Evolutionary conservation across 768 basidiomycete species (phyloP), one percentile per base, ranked within the genome.

Genomic region (Hygrophoropsis aurantiaca): DNA sequence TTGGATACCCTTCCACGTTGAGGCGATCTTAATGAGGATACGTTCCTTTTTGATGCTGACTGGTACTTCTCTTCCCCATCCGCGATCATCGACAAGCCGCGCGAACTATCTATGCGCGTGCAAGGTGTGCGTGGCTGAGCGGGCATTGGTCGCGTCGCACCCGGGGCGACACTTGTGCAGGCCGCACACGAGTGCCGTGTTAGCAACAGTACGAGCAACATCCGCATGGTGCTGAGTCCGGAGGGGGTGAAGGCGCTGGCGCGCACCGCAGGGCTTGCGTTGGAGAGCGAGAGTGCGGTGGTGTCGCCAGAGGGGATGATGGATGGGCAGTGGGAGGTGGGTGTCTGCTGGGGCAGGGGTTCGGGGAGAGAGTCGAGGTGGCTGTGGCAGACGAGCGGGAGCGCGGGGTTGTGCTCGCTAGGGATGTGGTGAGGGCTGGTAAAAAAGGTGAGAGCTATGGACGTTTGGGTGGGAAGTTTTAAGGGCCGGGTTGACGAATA

Each of bases 1-100:
- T 40, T 53, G 44, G 3, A 64, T 62, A 54, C 57, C 69, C 42
- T 42, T 23, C 1, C 42, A 50, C 4, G 44, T 52, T 30, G 52
- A 51, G 7, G 49, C 45, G 44, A 41, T 47, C 7, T 73, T 99
- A 84, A 57, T 51, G 67, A 69, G 52, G 57, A 59, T 30, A 67
- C 60, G 0, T 59, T 74, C 16, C 56, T 74, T 20, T 61, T 65
- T 4, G 61, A 65, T 49, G 66, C 65, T 55, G 54, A 64, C 32
- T 74, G 69, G 68, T 74, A 74, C 61, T 72, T 74, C 53, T 33
- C 66, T 34, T 59, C 66, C n/a, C 69, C 70, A 21, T 26, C 56
- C 16, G 54, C 57, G 33, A 47, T 73, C 46, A 18, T 41, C 16
- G 47, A 48, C 4, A 72, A 65, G 15, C 56, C 72, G 16, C 40